A percentile compares a stretch with the other conserved stretches of the same genome.
Conservation (phyloP, 2,329 filamentous ascomycete genomes). For the Fusarium sororula region DNA sequence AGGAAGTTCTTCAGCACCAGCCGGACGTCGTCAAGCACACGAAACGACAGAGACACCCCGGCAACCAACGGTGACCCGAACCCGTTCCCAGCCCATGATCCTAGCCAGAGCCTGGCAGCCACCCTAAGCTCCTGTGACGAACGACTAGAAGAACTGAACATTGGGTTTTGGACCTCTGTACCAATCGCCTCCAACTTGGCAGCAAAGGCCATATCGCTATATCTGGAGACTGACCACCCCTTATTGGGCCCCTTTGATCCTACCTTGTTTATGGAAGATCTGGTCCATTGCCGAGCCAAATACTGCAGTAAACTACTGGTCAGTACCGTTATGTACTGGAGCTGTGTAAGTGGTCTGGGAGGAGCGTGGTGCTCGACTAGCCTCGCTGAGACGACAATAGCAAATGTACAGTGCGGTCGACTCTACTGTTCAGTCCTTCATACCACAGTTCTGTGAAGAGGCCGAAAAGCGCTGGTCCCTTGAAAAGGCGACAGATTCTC, state of each 20-base stretch:
- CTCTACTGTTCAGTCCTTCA: neutral
- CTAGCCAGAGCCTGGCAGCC: neutral
- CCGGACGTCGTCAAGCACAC: neutral
- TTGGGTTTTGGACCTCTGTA: slow-evolving; percentile 49
- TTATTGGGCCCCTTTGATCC: slow-evolving; percentile 50
- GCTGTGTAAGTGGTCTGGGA: slow-evolving; percentile 15
- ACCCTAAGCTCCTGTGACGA: slow-evolving; percentile 29
- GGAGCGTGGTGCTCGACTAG: neutral
- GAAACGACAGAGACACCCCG: neutral
- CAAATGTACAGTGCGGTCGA: slow-evolving; percentile 21
- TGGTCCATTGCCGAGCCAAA: slow-evolving; percentile 34
- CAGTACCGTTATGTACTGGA: slow-evolving; percentile 21
- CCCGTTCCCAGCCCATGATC: slow-evolving; percentile 1
- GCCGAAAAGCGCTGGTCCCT: slow-evolving; percentile 14
- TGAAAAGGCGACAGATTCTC: slow-evolving; percentile 14
- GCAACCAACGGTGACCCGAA: neutral
- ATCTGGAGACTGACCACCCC: slow-evolving; percentile 51
- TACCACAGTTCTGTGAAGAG: slow-evolving; percentile 11
- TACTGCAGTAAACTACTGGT: slow-evolving; percentile 8
- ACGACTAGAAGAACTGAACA: slow-evolving; percentile 42
- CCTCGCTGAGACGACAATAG: slow-evolving; percentile 1
- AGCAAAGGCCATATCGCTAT: slow-evolving; percentile 48
- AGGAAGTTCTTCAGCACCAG: neutral
- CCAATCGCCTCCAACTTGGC: slow-evolving; percentile 43
- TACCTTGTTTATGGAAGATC: slow-evolving; percentile 46